A percentile compares a stretch with the other conserved stretches of the same genome.
These are phyloP conservation scores for Coemansia sp. DNA, from an alignment of 192 early-diverging fungal species.

Conservation along the genomic window DNA sequence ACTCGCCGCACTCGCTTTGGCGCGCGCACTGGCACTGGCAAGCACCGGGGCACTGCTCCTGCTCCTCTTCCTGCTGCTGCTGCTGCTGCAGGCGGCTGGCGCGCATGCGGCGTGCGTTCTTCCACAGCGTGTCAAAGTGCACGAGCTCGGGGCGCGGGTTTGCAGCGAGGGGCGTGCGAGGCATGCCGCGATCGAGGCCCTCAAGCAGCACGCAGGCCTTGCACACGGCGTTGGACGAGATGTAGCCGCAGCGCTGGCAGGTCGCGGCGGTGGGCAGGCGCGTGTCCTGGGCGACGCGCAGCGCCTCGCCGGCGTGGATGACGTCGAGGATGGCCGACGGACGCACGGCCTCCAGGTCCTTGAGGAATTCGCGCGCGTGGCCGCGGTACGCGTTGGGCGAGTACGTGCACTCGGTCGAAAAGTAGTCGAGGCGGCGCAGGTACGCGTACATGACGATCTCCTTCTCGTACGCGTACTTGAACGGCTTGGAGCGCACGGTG, in stretches of 20 bases:
- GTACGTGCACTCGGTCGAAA: conserved; percentile 98
- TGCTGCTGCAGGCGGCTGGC: no score
- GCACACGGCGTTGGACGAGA: conserved; percentile 86
- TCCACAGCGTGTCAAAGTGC: conserved; percentile 42
- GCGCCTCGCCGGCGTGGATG: conserved; percentile 91
- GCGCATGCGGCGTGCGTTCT: conserved; percentile 27
- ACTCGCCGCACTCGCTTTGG: no score
- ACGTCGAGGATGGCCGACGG: conserved; percentile 92
- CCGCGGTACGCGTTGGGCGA: conserved; percentile 97
- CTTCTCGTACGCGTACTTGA: conserved; percentile 99
- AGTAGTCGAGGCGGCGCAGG: conserved; percentile 95
- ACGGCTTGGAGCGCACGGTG: conserved; percentile 90
- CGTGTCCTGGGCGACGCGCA: conserved; percentile 61
- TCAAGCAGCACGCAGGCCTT: conserved; percentile 94
- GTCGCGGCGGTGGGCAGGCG: conserved; percentile 60
- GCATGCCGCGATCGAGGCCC: conserved; percentile 84
- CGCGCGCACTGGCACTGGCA: no score
- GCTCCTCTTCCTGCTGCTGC: no score
- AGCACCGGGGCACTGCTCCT: no score
- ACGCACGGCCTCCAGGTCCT: conserved; percentile 89
- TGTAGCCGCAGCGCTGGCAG: conserved; percentile 92
- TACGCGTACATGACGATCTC: conserved; percentile 99
- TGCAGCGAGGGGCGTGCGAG: no score
- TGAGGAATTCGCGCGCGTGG: conserved; percentile 89
- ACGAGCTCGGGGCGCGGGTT: no score